Base-by-base conservation (phyloP, 148 eudicot genomes). In the Beta vulgaris region DNA sequence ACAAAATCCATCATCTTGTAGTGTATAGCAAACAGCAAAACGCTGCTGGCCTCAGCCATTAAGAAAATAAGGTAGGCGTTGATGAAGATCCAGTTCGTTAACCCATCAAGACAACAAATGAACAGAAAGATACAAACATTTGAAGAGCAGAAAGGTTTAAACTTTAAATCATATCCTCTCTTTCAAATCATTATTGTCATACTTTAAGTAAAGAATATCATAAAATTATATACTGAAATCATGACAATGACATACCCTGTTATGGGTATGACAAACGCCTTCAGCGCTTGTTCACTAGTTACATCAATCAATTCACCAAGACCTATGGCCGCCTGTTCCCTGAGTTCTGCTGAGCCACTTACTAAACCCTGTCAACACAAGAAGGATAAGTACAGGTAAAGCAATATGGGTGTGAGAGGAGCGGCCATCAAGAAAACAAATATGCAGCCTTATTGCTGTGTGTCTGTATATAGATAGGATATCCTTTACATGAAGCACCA, bases 261-360 rank as follows among this genome's bases (percentile, higher is more conserved):
- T 67, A 92, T 89, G 28, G 97, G 94, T 70, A 95, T 95, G 36
- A 95, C 98, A 84, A 95, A 95, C 55, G 84, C 92, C 86, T 83
- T 92, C 29, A 95, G 87, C 40, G 98, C 78, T 78, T 88, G 77
- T 78, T 95, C 99, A 31, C 98, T 88, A 31, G 99, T 95, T 72
- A 92, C 97, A 86, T 95, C 99, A 78, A 95, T 91, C 80, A 95
- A 82, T 73, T 95, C 99, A 42, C 99, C 99, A 82, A 95, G 92
- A 73, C 99, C 99, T 77, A 85, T 81, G 23, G 99, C 99, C 35
- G 99, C 99, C 80, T 95, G 99, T 80, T 92, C 99, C 79, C 99
- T 87, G 64, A 95, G 79, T 78, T 95, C 99, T 51, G 97, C 97
- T 34, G 99, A 92, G 78, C 99, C 99, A 82, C 98, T 92, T 65